Percentiles rank a stretch among this genome's conserved stretches.
phyloP scores from a whole-genome alignment of 805 yeast species.

The Candida sphagnicola region DNA sequence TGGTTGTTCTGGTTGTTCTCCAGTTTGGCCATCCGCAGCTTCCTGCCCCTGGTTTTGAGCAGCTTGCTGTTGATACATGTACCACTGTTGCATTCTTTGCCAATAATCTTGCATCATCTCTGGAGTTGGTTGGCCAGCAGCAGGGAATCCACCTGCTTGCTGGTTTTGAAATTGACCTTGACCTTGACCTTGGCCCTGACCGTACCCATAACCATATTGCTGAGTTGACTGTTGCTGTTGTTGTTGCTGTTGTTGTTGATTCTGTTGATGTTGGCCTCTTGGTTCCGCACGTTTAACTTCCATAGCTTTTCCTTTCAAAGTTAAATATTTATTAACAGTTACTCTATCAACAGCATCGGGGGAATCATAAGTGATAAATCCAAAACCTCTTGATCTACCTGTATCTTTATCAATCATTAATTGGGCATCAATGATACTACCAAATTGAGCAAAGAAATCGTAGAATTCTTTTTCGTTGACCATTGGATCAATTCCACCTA shows the following conservation, averaged over 20 bases:
- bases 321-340: conserved; percentile 73
- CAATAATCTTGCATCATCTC: conserved; percentile 64
- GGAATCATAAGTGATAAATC: conserved; percentile 92
- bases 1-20: conserved; percentile 32
- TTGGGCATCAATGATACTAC: conserved; percentile 91
- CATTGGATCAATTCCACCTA: conserved; percentile 94
- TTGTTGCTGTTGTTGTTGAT: conserved; percentile 30
- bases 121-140: conserved; percentile 32
- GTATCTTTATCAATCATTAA: conserved; percentile 96
- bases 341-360: conserved; percentile 92
- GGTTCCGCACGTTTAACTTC: conserved; percentile 85
- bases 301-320: conserved; percentile 81
- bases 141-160: conserved; percentile 14
- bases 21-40: conserved; percentile 17
- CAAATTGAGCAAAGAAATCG: conserved; percentile 81
- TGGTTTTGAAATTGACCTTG: conserved; percentile 24
- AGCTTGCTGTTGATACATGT: conserved; percentile 53
- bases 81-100: conserved; percentile 64
- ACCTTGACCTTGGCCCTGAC: conserved; percentile 15
- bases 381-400: conserved; percentile 95
- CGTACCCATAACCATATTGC: conserved; percentile 14
- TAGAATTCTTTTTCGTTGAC: conserved; percentile 89
- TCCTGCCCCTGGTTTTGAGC: conserved; percentile 18
- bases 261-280: conserved; percentile 59
- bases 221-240: conserved; percentile 25